Percentiles rank a stretch among this genome's conserved stretches.
Evolutionary conservation across 768 basidiomycete genomes (phyloP).

Genomic region (Trametes meyenii): DNA sequence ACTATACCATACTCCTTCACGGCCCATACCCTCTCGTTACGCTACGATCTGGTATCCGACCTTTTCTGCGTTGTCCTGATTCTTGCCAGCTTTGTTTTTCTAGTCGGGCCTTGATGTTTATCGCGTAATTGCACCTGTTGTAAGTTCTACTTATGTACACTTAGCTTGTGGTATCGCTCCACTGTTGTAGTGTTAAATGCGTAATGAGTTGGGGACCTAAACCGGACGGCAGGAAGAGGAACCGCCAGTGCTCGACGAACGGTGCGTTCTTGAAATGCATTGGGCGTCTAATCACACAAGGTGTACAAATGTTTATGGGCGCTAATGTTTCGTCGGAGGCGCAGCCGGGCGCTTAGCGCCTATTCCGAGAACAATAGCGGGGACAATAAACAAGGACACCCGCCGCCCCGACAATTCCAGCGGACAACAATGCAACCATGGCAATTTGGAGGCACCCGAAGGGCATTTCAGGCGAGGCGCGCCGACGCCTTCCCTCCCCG

Average conservation of each 20-base stretch:
- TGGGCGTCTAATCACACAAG: not conserved
- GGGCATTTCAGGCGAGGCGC: slow-evolving; percentile 23
- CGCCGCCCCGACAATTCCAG: slow-evolving; percentile 15
- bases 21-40: not conserved
- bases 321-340: not conserved
- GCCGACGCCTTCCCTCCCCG: slow-evolving; percentile 10
- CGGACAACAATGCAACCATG: slow-evolving; percentile 32
- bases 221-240: not conserved
- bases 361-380: slow-evolving; percentile 20
- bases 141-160: not conserved
- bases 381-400: slow-evolving; percentile 18
- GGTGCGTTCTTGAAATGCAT: not conserved
- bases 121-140: not conserved
- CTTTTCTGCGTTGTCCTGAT: not conserved
- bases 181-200: no score
- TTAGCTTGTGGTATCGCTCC: not conserved
- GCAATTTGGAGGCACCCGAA: slow-evolving; percentile 23
- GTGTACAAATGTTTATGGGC: slow-evolving; percentile 8
- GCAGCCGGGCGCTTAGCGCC: slow-evolving; percentile 5
- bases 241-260: no score
- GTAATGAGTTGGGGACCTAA: not conserved
- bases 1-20: not conserved
- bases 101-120: slow-evolving; percentile 1
- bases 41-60: not conserved
- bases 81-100: not conserved